phyloP scores from a whole-genome alignment of 495 filamentous ascomycete genomes.

The Penicillium silybi region DNA sequence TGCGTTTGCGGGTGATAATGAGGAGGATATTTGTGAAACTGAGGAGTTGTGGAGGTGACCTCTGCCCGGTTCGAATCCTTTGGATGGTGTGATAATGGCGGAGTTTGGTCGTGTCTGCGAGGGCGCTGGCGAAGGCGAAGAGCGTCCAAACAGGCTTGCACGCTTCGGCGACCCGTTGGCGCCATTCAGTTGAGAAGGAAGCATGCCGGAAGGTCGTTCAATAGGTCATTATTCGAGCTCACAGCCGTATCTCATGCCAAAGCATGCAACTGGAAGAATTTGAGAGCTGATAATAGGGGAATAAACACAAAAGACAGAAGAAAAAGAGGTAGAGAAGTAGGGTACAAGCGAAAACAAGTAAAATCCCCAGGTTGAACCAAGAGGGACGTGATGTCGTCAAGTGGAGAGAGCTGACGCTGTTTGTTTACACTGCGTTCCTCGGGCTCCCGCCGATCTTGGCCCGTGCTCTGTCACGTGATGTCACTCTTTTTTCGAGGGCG shows the following conservation, averaged over 20 bases:
- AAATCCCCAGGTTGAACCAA: background rate
- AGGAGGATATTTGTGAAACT: slow-evolving; percentile 45
- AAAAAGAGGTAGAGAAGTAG: slow-evolving; percentile 4
- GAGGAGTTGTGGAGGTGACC: slow-evolving; percentile 54
- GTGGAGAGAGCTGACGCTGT: slow-evolving; percentile 28
- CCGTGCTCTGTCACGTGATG: slow-evolving; percentile 29
- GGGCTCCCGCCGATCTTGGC: slow-evolving; percentile 37
- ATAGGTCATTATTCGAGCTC: slow-evolving; percentile 30
- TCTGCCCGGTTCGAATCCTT: slow-evolving; percentile 32
- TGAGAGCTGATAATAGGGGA: background rate
- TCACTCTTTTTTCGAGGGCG: slow-evolving; percentile 19
- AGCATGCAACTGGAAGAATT: slow-evolving; percentile 1
- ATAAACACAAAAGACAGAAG: slow-evolving; percentile 5
- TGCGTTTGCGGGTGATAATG: slow-evolving; percentile 20
- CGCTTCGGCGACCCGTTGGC: slow-evolving; percentile 55
- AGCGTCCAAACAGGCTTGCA: slow-evolving; percentile 70
- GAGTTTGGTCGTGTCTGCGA: slow-evolving; percentile 65
- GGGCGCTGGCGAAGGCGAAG: slow-evolving; percentile 54
- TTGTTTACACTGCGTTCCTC: slow-evolving; percentile 43
- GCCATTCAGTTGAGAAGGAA: slow-evolving; percentile 44
- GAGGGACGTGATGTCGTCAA: slow-evolving; percentile 15
- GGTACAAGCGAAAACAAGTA: background rate
- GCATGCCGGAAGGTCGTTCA: slow-evolving; percentile 34
- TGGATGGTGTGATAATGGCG: slow-evolving; percentile 58
- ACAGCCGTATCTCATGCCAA: slow-evolving; percentile 12